Percentiles rank a stretch among this genome's conserved stretches.
phyloP scores from a whole-genome alignment of 192 early-diverging fungal species.

The Entomortierella chlamydospora region DNA sequence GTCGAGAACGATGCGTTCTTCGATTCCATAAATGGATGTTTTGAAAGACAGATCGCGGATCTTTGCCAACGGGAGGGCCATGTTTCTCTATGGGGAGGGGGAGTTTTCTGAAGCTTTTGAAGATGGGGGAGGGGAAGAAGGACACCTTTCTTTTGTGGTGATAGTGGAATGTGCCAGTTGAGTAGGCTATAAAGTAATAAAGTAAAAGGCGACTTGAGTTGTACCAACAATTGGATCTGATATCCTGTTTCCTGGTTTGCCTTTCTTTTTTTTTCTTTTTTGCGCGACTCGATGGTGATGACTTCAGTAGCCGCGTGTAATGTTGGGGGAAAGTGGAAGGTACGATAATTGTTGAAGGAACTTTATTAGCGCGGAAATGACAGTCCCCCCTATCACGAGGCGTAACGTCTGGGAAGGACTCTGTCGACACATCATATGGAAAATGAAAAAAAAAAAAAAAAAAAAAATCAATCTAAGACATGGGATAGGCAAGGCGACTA shows the following conservation, averaged over 20 bases:
- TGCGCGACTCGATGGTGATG: neutral
- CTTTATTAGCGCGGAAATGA: too few species aligned
- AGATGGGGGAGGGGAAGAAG: neutral
- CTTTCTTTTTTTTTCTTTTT: neutral
- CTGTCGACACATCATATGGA: too few species aligned
- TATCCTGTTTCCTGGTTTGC: too few species aligned
- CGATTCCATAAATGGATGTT: constrained; percentile 76
- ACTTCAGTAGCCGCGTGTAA: neutral
- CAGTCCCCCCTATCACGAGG: too few species aligned
- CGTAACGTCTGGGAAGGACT: too few species aligned
- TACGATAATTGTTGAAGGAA: neutral
- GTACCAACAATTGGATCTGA: too few species aligned
- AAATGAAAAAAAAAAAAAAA: constrained; percentile 2
- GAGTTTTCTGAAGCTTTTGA: too few species aligned
- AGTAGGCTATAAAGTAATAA: too few species aligned
- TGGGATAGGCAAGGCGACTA: neutral
- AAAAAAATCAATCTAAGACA: neutral
- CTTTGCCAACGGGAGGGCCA: constrained; percentile 45
- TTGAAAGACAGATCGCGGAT: constrained; percentile 51
- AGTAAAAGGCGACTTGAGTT: too few species aligned
- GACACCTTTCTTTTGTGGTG: too few species aligned
- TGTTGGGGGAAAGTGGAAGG: neutral
- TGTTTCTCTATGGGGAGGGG: neutral
- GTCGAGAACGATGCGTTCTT: constrained; percentile 90
- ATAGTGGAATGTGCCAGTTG: too few species aligned